Conservation (phyloP, 1,284 basidiomycete species). For the Moesziomyces aphidis region DNA sequence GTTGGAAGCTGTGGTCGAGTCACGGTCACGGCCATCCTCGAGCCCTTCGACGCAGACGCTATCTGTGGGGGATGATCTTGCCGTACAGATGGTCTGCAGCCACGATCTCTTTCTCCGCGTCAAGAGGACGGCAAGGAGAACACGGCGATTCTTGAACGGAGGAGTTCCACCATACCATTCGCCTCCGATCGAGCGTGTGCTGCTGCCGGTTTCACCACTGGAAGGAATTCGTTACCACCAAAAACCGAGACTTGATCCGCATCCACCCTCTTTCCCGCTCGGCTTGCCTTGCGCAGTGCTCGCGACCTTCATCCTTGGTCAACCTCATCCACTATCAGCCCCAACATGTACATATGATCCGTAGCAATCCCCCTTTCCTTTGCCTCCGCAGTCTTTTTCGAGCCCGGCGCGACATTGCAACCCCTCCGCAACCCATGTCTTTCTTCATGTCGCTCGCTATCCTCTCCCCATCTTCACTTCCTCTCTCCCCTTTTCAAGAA, state of each 20-base stretch:
- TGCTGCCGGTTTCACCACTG: background rate
- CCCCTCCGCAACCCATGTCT: background rate
- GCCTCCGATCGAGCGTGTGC: background rate
- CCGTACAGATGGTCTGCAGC: too few species aligned
- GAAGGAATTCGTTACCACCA: background rate
- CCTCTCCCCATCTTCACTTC: background rate
- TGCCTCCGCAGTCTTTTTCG: constrained; percentile 1
- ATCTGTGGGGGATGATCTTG: too few species aligned
- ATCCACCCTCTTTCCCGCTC: background rate
- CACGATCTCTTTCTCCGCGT: too few species aligned
- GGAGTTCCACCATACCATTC: too few species aligned
- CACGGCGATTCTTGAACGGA: too few species aligned
- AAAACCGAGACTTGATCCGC: background rate
- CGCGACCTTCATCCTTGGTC: background rate
- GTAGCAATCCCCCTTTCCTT: background rate
- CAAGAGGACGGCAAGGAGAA: too few species aligned
- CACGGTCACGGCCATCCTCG: too few species aligned
- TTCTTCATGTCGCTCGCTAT: constrained; percentile 1
- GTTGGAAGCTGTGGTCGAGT: too few species aligned
- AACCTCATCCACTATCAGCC: background rate
- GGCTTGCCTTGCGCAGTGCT: background rate
- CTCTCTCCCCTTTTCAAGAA: constrained; percentile 4
- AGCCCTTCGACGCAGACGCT: too few species aligned
- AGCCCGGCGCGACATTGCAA: background rate
- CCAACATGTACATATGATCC: background rate